Conservation (phyloP, 106 monocot species). For the Dendrobium huoshanense region DNA sequence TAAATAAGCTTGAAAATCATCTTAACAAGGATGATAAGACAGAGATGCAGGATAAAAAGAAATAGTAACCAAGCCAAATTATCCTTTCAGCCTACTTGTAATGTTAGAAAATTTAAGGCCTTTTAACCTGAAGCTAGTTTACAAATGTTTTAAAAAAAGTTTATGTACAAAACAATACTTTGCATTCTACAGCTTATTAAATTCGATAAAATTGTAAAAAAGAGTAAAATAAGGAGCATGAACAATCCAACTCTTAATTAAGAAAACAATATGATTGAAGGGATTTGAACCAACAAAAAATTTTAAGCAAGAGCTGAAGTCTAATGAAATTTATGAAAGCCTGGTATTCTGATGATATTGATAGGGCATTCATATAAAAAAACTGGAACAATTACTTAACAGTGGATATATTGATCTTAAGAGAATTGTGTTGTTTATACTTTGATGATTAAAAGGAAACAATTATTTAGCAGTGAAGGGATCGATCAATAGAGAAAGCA, state of each 20-base stretch:
- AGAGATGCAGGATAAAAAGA: not conserved
- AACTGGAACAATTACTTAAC: not conserved
- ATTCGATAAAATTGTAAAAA: not conserved
- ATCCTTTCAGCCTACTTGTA: not conserved
- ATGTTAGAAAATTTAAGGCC: no score
- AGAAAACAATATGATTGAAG: not conserved
- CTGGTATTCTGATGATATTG: not conserved
- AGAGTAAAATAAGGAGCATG: not conserved
- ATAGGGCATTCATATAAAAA: not conserved
- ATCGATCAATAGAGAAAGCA: not conserved
- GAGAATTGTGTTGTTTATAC: not conserved
- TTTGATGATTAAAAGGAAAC: not conserved
- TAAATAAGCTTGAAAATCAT: constrained; percentile 1
- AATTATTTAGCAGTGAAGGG: not conserved
- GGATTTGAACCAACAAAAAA: not conserved
- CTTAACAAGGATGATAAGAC: not conserved
- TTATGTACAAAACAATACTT: not conserved
- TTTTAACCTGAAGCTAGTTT: no score
- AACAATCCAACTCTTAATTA: not conserved
- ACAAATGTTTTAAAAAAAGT: no score
- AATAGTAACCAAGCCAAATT: not conserved
- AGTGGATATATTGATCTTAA: not conserved
- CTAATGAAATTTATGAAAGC: not conserved
- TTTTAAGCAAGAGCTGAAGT: not conserved
- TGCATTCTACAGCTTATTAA: not conserved